phyloP scores from a whole-genome alignment of 768 basidiomycete genomes.

The Lentinula sp. region DNA sequence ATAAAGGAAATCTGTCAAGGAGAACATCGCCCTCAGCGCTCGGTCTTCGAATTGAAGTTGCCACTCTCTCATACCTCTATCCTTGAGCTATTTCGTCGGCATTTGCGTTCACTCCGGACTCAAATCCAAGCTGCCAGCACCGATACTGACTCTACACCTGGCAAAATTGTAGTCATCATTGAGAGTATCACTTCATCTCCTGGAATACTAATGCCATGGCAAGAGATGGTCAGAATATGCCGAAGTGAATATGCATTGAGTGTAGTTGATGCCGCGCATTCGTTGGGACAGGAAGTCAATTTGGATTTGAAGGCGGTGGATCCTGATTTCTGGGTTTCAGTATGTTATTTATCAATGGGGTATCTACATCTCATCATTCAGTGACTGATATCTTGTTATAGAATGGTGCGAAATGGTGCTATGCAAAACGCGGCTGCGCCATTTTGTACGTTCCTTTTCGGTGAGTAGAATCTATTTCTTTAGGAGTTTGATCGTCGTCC shows the following conservation, averaged over 20 bases:
- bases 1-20: background rate
- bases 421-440: slow-evolving; percentile 59
- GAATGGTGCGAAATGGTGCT: slow-evolving; percentile 88
- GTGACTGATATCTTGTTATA: slow-evolving; percentile 15
- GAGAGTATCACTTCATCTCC: slow-evolving; percentile 65
- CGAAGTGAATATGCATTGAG: slow-evolving; percentile 56
- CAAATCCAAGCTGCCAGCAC: background rate
- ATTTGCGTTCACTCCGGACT: background rate
- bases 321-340: slow-evolving; percentile 80
- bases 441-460: slow-evolving; percentile 68
- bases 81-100: background rate
- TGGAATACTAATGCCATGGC: slow-evolving; percentile 70
- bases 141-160: background rate
- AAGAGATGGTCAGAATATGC: slow-evolving; percentile 62
- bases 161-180: slow-evolving; percentile 58
- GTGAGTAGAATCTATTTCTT: slow-evolving; percentile 16
- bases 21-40: background rate
- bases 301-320: slow-evolving; percentile 48
- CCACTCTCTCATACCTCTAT: background rate
- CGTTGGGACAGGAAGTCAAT: slow-evolving; percentile 68
- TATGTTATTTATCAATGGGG: slow-evolving; percentile 22
- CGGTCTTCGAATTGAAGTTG: background rate
- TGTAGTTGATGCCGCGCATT: slow-evolving; percentile 79
- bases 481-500: background rate
- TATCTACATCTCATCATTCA: background rate